Percentiles rank a stretch among this genome's conserved stretches.
These are phyloP conservation scores for Antitrichia curtipendula DNA, from an alignment of 225 moss, liverwort and hornwort genomes.

Conservation along the genomic window DNA sequence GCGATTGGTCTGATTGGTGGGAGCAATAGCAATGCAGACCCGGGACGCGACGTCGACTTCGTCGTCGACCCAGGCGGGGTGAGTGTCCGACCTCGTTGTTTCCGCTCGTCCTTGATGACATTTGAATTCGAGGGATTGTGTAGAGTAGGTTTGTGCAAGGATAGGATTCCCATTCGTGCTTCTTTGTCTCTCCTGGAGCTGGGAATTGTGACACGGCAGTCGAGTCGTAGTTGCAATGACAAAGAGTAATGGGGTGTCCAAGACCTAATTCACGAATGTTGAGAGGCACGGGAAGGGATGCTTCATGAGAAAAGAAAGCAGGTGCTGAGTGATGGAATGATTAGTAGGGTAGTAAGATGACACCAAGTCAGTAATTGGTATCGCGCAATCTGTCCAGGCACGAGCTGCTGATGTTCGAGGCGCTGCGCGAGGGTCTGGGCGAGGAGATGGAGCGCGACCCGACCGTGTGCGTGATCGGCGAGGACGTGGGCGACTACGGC, in stretches of 20 bases:
- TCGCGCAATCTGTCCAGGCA: conserved; percentile 17
- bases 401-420: conserved; percentile 87
- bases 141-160: neutral
- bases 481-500: conserved; percentile 97
- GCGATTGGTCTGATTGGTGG: neutral
- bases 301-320: neutral
- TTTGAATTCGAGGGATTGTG: neutral
- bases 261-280: neutral
- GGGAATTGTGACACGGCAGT: neutral
- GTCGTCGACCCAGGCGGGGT: conserved; percentile 21
- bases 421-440: conserved; percentile 81
- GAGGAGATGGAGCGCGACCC: conserved; percentile 99
- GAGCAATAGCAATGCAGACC: conserved; percentile 15
- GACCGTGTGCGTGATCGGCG: conserved; percentile 81
- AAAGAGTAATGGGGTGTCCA: neutral
- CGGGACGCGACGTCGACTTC: conserved; percentile 8
- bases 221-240: neutral
- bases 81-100: neutral
- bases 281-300: too few relatives aligned
- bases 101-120: too few relatives aligned
- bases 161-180: neutral
- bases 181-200: neutral
- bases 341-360: too few relatives aligned
- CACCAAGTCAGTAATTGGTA: neutral
- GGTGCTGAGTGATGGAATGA: neutral